Evolutionary conservation across 768 basidiomycete species (phyloP), one percentile per base, ranked within the genome.

Genomic region (Leccinum truebloodii): DNA sequence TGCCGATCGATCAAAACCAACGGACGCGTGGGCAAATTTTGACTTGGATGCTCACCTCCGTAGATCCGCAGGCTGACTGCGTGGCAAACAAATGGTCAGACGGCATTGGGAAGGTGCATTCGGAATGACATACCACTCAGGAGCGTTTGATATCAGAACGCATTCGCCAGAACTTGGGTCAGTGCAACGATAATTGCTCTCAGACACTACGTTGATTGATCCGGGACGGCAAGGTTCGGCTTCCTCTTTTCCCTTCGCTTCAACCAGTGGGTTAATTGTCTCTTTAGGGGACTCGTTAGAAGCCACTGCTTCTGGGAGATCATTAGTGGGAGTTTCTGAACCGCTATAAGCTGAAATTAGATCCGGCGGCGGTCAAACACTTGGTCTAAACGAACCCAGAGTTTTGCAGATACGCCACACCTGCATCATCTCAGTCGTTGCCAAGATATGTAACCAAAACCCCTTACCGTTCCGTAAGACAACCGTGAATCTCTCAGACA

Each of bases 171-270:
- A 20, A 3, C 12, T 62, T 24, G 59, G 44, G 4, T 69, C 67
- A 3, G 30, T 4, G 53, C 69, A 70, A 12, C 69, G 69, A 34
- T 64, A 66, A 32, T 41, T 48, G 12, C 69, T 70, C 61, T 71
- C 62, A 3, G 64, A 71, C 4, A 70, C 67, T 18, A 70, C 67
- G 14, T 58, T 71, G n/a, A 71, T 57, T 41, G 67, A 50, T 26
- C 58, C 49, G 0, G 64, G 14, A 35, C 60, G 63, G 9, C 16
- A 18, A 30, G 44, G 57, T 5, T 9, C 13, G 20, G 2, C 30
- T 3, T 39, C 18, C 9, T 26, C 39, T 18, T 26, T 18, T 39
- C 28, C 39, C 20, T 35, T 54, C 10, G n/a, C 18, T 41, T 32
- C 16, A 1, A 4, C 20, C 14, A 22, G 3, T 18, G 20, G 37